phyloP scores from a whole-genome alignment of 2,329 filamentous ascomycete species.

The Pseudopithomyces chartarum region DNA sequence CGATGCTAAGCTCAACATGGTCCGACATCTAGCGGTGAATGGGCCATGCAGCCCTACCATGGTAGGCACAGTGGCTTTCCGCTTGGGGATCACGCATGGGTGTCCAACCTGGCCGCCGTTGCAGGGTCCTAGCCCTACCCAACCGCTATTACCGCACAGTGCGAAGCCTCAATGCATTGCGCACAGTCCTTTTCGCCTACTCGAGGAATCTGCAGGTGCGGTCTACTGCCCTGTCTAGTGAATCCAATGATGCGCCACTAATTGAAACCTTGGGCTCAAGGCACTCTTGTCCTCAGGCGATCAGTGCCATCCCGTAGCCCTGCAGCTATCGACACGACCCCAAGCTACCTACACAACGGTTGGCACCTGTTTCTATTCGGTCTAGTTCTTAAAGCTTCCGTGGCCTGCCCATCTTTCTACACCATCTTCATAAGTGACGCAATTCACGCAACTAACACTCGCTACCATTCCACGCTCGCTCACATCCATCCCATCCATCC shows the following conservation, averaged over 20 bases:
- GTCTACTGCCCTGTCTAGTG: conserved; percentile 15
- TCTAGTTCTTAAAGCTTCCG: conserved; percentile 20
- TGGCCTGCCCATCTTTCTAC: conserved; percentile 10
- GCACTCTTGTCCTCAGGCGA: conserved; percentile 11
- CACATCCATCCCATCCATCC: conserved; percentile 4
- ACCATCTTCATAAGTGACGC: conserved; percentile 7
- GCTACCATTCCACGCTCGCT: conserved; percentile 1
- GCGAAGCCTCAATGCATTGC: conserved; percentile 30
- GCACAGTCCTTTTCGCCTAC: conserved; percentile 26
- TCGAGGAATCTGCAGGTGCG: conserved; percentile 20
- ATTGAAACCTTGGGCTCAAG: conserved; percentile 23
- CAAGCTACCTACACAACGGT: not conserved
- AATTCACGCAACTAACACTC: conserved; percentile 1
- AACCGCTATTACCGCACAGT: conserved; percentile 21
- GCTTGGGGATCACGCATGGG: conserved; percentile 20
- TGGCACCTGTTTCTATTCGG: conserved; percentile 12
- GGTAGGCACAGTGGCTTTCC: conserved; percentile 19
- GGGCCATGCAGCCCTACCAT: conserved; percentile 33
- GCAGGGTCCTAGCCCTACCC: conserved; percentile 19
- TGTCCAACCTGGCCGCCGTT: conserved; percentile 23
- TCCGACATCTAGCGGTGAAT: conserved; percentile 31
- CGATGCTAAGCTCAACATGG: conserved; percentile 15
- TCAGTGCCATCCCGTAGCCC: conserved; percentile 11
- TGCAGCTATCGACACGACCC: conserved; percentile 1
- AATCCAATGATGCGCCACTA: conserved; percentile 17